Conservation (phyloP, 2,329 filamentous ascomycete genomes). For the Taxawa tesnikishii region DNA sequence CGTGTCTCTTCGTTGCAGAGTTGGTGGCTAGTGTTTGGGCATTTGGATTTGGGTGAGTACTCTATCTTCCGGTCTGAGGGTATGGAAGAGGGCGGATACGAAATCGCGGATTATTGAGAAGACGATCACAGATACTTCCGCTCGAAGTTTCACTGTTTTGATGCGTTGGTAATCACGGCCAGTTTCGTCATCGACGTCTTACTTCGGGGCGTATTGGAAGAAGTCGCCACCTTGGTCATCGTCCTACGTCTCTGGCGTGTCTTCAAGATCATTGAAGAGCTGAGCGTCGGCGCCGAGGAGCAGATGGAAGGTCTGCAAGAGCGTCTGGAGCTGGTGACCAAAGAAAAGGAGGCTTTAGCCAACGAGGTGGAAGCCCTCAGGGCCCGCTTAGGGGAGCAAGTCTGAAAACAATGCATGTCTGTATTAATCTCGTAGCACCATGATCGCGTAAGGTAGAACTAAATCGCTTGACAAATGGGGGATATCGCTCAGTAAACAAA, state of each 20-base stretch:
- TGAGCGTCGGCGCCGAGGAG: conserved; percentile 50
- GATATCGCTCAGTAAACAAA: too few relatives aligned
- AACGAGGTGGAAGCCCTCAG: too few relatives aligned
- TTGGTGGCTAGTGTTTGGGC: conserved; percentile 46
- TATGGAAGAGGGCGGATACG: not conserved
- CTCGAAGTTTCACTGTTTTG: conserved; percentile 48
- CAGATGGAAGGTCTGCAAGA: conserved; percentile 46
- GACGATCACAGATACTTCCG: conserved; percentile 17
- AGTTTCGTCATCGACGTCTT: conserved; percentile 52
- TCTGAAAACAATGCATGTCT: too few relatives aligned
- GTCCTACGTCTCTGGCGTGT: conserved; percentile 56
- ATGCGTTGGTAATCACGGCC: conserved; percentile 48
- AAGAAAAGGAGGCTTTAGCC: conserved; percentile 30
- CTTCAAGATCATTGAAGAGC: conserved; percentile 59
- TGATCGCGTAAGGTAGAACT: too few relatives aligned
- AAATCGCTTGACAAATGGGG: too few relatives aligned
- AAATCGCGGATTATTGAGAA: not conserved
- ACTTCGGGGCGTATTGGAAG: conserved; percentile 46
- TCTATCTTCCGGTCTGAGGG: conserved; percentile 2
- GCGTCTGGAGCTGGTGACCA: conserved; percentile 39
- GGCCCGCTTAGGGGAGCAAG: too few relatives aligned
- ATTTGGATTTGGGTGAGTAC: conserved; percentile 45
- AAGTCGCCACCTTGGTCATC: conserved; percentile 55
- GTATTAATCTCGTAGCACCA: too few relatives aligned
- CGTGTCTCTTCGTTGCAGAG: conserved; percentile 53